Conservation (phyloP, 2,329 filamentous ascomycete genomes). For the Paecilomyces variotii region DNA sequence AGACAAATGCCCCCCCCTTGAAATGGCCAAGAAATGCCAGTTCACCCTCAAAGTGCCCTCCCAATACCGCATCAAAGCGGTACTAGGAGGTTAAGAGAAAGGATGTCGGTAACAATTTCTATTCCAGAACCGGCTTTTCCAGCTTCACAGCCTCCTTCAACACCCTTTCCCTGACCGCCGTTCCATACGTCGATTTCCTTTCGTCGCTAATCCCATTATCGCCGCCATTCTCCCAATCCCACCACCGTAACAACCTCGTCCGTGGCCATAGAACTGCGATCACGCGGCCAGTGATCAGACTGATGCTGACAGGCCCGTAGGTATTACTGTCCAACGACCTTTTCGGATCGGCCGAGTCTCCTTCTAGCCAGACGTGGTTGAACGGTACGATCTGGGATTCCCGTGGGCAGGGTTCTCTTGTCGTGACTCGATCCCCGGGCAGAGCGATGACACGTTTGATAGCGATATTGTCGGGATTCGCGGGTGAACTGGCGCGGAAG, state of each 20-base stretch:
- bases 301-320: constrained; percentile 75
- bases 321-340: constrained; percentile 77
- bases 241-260: constrained; percentile 28
- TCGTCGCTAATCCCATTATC: constrained; percentile 15
- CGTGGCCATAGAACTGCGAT: constrained; percentile 63
- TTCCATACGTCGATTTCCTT: constrained; percentile 20
- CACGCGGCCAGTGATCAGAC: constrained; percentile 66
- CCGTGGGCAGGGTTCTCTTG: constrained; percentile 53
- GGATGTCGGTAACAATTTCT: background rate
- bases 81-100: background rate
- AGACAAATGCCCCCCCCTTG: background rate
- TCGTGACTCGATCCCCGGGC: constrained; percentile 67
- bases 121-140: constrained; percentile 21
- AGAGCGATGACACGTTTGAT: constrained; percentile 80
- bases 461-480: constrained; percentile 58
- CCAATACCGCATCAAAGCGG: background rate
- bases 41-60: background rate
- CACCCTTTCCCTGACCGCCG: constrained; percentile 27
- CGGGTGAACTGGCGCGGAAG: constrained; percentile 53
- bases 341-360: constrained; percentile 62
- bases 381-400: constrained; percentile 56
- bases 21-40: background rate
- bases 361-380: constrained; percentile 92
- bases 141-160: constrained; percentile 30
- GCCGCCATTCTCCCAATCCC: constrained; percentile 28